Base-by-base conservation (phyloP, 495 filamentous ascomycete species). In the Jackrogersella multiformis region DNA sequence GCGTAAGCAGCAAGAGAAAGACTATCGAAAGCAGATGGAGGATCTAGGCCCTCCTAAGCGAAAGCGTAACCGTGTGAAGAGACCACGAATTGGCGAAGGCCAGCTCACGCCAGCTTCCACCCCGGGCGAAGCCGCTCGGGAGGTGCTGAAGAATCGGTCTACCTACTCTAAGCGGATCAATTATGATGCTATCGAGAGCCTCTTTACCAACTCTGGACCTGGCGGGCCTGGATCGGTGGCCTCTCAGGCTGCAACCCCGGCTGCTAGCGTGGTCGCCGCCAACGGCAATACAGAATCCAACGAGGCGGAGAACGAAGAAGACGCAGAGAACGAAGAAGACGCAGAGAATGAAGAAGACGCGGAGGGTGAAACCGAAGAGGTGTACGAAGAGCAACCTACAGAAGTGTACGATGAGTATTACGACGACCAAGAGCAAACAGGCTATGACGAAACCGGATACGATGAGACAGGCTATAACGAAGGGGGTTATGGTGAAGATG, bases 131-230 rank as follows among this genome's bases (percentile, higher is more conserved):
- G 92, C 92, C 0, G 90, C 89, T 7, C 81, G 86, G 41, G 85
- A 87, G 53, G 92, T 92, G 83, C 76, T 96, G 73, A 86, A 89
- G 75, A 83, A 83, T 32, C 84, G 92, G 24, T 87, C 81, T 12
- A 68, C 74, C 0, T 92, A 88, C 74, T 91, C 87, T 68, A 92
- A 89, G 73, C 90, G 92, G 69, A 92, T 97, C 67, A 92, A 96
- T 60, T 96, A 96, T 72, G 87, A 87, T 39, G 82, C 86, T 10
- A 83, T 92, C 28, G 83, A 88, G 55, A 79, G 75, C 15, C 71
- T 78, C 28, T 78, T 89, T 18, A 85, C 86, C 36, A 70, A 65
- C 30, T 69, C 73, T 6, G 77, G 71, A 49, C 60, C 72, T 39
- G 52, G 64, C 38, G 79, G 78, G 0, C 80, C 79, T 1, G 80